These are phyloP conservation scores for Microbotryum intermedium DNA, from an alignment of 1,284 basidiomycete species.

Conservation along the genomic window DNA sequence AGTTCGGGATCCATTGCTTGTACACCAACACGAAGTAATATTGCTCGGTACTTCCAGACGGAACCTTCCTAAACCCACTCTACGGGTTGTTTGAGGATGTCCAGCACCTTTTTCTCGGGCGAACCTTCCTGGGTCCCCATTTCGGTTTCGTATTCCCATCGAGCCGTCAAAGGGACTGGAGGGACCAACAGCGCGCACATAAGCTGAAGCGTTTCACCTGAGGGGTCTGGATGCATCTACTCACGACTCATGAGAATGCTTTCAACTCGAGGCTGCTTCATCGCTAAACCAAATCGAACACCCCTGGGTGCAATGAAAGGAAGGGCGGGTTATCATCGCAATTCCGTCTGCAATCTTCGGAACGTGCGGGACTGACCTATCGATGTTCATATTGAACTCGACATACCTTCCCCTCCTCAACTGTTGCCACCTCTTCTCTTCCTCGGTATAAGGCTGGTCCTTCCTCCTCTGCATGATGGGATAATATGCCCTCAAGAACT, in stretches of 20 bases:
- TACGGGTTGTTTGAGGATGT: slow-evolving; percentile 58
- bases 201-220: neutral
- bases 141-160: slow-evolving; percentile 90
- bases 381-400: slow-evolving; percentile 88
- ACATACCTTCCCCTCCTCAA: slow-evolving; percentile 81
- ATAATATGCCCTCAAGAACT: slow-evolving; percentile 80
- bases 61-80: slow-evolving; percentile 53
- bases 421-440: slow-evolving; percentile 75
- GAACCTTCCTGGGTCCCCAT: slow-evolving; percentile 59
- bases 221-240: neutral
- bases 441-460: slow-evolving; percentile 52
- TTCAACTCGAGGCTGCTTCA: slow-evolving; percentile 84
- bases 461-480: slow-evolving; percentile 64
- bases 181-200: neutral
- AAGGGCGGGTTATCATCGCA: no score
- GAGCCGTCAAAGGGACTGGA: slow-evolving; percentile 66
- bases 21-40: neutral
- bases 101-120: slow-evolving; percentile 60
- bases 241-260: slow-evolving; percentile 74
- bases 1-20: neutral
- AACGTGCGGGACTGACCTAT: slow-evolving; percentile 39
- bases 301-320: no score
- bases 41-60: no score
- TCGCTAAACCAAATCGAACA: slow-evolving; percentile 64
- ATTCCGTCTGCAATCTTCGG: no score